Percentiles rank a stretch among this genome's conserved stretches.
Evolutionary conservation across 2,329 filamentous ascomycete species (phyloP).

Genomic region (Ilyonectria robusta): DNA sequence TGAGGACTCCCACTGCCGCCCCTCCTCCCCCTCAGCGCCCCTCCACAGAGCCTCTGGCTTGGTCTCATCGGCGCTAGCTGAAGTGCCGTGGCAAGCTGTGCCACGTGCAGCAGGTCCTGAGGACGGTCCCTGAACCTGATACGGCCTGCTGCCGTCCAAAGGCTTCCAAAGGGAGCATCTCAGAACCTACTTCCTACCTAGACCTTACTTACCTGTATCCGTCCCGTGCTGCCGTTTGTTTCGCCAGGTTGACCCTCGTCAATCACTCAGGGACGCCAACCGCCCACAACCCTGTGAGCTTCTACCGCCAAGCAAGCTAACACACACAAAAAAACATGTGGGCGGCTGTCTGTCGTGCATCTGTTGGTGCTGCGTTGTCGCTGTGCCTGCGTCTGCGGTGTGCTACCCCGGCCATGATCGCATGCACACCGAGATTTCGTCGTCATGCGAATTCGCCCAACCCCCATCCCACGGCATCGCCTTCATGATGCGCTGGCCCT

Average conservation of each 20-base stretch:
- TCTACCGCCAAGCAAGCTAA: background rate
- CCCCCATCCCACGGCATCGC: constrained; percentile 17
- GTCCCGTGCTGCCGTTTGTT: background rate
- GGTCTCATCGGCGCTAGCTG: constrained; percentile 26
- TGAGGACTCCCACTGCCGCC: constrained; percentile 13
- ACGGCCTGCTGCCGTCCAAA: constrained; percentile 8
- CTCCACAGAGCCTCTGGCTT: constrained; percentile 12
- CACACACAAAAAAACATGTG: background rate
- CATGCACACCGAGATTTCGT: constrained; percentile 26
- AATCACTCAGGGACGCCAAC: background rate
- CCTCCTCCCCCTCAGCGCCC: constrained; percentile 1
- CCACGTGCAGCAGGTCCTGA: constrained; percentile 22
- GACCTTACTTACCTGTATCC: background rate
- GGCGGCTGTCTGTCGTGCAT: background rate
- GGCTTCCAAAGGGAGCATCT: constrained; percentile 4
- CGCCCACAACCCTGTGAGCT: background rate
- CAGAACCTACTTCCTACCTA: background rate
- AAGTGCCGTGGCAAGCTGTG: constrained; percentile 17
- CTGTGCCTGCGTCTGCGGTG: constrained; percentile 2
- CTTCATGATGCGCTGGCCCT: constrained; percentile 24
- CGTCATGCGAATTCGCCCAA: constrained; percentile 21
- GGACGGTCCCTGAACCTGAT: constrained; percentile 30
- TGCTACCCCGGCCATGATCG: constrained; percentile 8
- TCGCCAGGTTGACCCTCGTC: background rate
- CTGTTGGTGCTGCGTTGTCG: background rate